Conservation (phyloP, 2,329 filamentous ascomycete genomes). For the Fusarium camptoceras region DNA sequence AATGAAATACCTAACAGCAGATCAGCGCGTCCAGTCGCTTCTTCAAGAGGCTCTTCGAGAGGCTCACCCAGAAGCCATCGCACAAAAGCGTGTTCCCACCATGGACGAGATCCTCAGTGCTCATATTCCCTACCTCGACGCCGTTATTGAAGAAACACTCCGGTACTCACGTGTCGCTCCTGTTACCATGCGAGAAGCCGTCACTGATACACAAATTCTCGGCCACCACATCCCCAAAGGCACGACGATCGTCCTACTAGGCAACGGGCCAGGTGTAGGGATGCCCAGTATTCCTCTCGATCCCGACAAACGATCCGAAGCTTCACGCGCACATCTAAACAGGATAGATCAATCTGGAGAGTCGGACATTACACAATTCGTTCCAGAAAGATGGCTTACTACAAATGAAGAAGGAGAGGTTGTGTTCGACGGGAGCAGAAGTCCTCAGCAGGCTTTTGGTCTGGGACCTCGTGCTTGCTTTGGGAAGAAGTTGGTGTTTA, state of each 20-base stretch:
- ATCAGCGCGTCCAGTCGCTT: conserved; percentile 43
- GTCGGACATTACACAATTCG: conserved; percentile 44
- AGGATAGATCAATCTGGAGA: conserved; percentile 40
- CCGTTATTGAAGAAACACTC: conserved; percentile 53
- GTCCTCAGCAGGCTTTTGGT: conserved; percentile 36
- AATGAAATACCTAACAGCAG: conserved; percentile 39
- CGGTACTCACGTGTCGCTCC: conserved; percentile 46
- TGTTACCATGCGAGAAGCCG: conserved; percentile 46
- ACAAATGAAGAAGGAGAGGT: conserved; percentile 14
- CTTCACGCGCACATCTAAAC: background rate
- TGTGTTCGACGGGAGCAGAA: conserved; percentile 24
- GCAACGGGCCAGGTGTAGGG: conserved; percentile 44
- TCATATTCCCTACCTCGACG: conserved; percentile 52
- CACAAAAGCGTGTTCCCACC: conserved; percentile 39
- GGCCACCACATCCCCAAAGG: conserved; percentile 51
- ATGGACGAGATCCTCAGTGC: conserved; percentile 46
- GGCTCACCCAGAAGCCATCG: conserved; percentile 34
- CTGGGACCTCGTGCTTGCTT: conserved; percentile 36
- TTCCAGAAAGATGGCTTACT: conserved; percentile 54
- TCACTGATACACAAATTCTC: conserved; percentile 49
- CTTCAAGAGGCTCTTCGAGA: conserved; percentile 43
- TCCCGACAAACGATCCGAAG: conserved; percentile 19
- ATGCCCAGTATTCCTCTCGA: conserved; percentile 39
- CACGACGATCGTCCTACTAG: conserved; percentile 47
- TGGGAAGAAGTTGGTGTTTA: conserved; percentile 34